Conservation (phyloP, 2,329 filamentous ascomycete species). For the Venturia asperata region DNA sequence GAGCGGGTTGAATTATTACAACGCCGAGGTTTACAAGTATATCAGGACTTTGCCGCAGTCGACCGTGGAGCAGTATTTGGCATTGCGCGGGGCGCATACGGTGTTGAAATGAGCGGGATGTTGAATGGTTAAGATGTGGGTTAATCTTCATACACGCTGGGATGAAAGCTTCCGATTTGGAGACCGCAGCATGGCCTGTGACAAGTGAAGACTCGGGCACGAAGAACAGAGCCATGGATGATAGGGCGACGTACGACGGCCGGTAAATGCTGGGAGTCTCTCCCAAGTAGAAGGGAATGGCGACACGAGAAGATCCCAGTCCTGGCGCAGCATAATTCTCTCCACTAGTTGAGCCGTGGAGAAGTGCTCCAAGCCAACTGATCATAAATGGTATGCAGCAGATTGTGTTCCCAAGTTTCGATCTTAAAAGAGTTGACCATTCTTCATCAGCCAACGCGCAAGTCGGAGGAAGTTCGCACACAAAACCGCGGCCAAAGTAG, state of each 20-base stretch:
- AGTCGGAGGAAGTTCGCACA: too few relatives aligned
- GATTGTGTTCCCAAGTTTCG: not conserved
- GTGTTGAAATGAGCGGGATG: constrained; percentile 65
- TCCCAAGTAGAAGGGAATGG: too few relatives aligned
- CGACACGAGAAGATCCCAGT: too few relatives aligned
- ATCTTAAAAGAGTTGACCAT: not conserved
- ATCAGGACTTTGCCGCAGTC: constrained; percentile 76
- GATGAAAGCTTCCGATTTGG: too few relatives aligned
- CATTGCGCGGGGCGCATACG: constrained; percentile 84
- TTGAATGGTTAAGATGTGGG: not conserved
- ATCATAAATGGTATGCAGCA: not conserved
- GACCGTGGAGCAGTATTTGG: constrained; percentile 79
- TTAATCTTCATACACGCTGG: not conserved
- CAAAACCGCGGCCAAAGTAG: too few relatives aligned
- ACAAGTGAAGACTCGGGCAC: too few relatives aligned
- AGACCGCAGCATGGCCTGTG: too few relatives aligned
- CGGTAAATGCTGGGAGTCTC: too few relatives aligned
- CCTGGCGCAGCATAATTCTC: too few relatives aligned
- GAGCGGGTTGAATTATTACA: constrained; percentile 84
- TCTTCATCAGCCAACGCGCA: too few relatives aligned
- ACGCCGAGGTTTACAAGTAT: constrained; percentile 82
- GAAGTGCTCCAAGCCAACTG: not conserved
- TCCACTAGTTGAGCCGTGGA: not conserved
- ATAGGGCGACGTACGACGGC: too few relatives aligned
- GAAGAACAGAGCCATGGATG: too few relatives aligned